Conservation (phyloP, 2,329 filamentous ascomycete genomes). For the Karstenula rhodostoma region DNA sequence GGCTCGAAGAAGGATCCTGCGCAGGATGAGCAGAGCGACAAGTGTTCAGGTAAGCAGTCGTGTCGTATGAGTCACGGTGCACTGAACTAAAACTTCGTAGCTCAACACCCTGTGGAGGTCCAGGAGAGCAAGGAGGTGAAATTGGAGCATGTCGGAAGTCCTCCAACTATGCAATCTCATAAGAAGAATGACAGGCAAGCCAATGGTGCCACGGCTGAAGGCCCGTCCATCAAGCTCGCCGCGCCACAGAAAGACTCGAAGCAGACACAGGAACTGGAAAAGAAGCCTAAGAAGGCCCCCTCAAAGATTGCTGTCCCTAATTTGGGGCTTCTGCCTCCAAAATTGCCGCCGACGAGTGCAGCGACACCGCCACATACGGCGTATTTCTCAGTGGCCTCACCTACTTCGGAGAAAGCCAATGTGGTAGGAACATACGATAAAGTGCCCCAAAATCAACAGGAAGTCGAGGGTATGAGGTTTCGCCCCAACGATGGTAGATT, state of each 20-base stretch:
- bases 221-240: not conserved
- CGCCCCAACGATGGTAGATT: not conserved
- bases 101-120: constrained; percentile 6
- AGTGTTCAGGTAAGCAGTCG: constrained; percentile 17
- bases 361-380: constrained; percentile 1
- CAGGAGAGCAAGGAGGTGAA: not conserved
- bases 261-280: constrained; percentile 7
- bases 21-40: not conserved
- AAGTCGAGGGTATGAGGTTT: not conserved
- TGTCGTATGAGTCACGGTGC: constrained; percentile 17
- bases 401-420: not conserved
- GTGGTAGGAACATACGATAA: not conserved
- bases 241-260: not conserved
- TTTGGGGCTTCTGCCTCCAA: constrained; percentile 16
- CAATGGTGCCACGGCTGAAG: not conserved
- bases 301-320: constrained; percentile 28
- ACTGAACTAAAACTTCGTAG: constrained; percentile 27
- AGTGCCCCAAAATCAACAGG: not conserved
- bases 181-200: not conserved
- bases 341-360: constrained; percentile 10
- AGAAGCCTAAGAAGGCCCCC: constrained; percentile 15
- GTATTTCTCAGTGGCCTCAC: not conserved
- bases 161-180: constrained; percentile 1
- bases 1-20: not conserved
- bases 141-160: constrained; percentile 1